A percentile compares a stretch with the other conserved stretches of the same genome.
Conservation (phyloP, 345 rosid species). For the Dipteronia dyeriana region DNA sequence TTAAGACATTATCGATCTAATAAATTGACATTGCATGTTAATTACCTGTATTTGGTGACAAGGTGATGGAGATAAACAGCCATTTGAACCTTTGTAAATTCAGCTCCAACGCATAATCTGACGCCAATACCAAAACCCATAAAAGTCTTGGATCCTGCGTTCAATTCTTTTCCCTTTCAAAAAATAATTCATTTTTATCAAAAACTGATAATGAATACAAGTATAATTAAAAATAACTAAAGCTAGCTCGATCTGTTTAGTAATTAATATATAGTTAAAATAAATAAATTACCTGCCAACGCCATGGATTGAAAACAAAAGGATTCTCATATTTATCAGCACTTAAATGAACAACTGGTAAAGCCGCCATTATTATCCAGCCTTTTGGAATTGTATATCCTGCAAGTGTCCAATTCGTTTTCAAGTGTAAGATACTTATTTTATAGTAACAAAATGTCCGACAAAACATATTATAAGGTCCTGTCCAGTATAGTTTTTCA, state of each 20-base stretch:
- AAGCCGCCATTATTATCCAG: conserved; percentile 38
- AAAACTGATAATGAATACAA: too few species aligned
- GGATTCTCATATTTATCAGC: conserved; percentile 37
- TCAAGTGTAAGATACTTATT: too few species aligned
- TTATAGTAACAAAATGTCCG: background rate
- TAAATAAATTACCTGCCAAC: conserved; percentile 38
- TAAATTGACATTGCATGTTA: too few species aligned
- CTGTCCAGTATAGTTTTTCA: too few species aligned
- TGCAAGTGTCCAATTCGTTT: conserved; percentile 6
- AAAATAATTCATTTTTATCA: background rate
- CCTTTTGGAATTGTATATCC: conserved; percentile 50
- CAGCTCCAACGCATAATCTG: conserved; percentile 50
- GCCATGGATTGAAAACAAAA: conserved; percentile 47
- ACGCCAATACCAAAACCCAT: conserved; percentile 55
- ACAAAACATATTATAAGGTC: background rate
- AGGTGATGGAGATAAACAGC: conserved; percentile 39
- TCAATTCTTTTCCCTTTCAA: conserved; percentile 28
- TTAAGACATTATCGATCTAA: too few species aligned
- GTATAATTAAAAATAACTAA: too few species aligned
- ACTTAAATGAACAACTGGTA: conserved; percentile 32
- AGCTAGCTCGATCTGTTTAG: too few species aligned
- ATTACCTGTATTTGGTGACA: conserved; percentile 36
- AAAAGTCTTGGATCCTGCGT: conserved; percentile 40
- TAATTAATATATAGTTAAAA: too few species aligned
- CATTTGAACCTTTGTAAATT: conserved; percentile 38